These are phyloP conservation scores for Inonotus hispidus DNA, from an alignment of 1,284 basidiomycete genomes.

Conservation along the genomic window DNA sequence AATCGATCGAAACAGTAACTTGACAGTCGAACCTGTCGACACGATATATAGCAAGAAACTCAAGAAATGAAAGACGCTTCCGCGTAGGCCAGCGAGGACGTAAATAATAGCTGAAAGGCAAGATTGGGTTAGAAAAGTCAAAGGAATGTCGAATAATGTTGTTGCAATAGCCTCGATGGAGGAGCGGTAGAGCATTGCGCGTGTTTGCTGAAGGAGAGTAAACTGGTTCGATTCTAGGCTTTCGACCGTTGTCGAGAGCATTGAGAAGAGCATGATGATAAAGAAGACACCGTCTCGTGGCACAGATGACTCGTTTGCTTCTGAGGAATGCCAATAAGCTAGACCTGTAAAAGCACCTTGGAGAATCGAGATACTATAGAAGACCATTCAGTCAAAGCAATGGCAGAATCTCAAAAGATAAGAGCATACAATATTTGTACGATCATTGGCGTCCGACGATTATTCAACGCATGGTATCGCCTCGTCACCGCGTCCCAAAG, in stretches of 20 bases:
- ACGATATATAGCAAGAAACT: conserved; percentile 44
- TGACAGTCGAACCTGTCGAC: conserved; percentile 42
- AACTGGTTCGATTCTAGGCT: conserved; percentile 69
- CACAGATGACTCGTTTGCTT: not conserved
- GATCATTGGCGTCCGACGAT: not conserved
- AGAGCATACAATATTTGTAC: not conserved
- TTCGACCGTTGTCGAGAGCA: conserved; percentile 58
- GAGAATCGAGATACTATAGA: conserved; percentile 49
- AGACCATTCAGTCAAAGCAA: conserved; percentile 26
- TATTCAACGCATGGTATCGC: not conserved
- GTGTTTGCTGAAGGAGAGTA: conserved; percentile 58
- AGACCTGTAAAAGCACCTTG: not conserved
- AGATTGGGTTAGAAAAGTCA: conserved; percentile 46
- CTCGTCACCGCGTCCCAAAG: not conserved
- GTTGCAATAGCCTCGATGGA: conserved; percentile 63
- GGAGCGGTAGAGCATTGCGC: conserved; percentile 59
- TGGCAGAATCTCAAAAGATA: not conserved
- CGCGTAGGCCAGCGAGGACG: conserved; percentile 57
- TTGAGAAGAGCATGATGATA: conserved; percentile 49
- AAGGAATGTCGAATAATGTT: conserved; percentile 66
- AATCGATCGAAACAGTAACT: conserved; percentile 46
- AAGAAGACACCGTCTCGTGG: not conserved
- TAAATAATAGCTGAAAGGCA: conserved; percentile 56
- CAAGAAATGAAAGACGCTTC: conserved; percentile 55
- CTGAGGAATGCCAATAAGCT: not conserved